Conservation (phyloP, 257 asterid species). For the Leonotis leonurus region DNA sequence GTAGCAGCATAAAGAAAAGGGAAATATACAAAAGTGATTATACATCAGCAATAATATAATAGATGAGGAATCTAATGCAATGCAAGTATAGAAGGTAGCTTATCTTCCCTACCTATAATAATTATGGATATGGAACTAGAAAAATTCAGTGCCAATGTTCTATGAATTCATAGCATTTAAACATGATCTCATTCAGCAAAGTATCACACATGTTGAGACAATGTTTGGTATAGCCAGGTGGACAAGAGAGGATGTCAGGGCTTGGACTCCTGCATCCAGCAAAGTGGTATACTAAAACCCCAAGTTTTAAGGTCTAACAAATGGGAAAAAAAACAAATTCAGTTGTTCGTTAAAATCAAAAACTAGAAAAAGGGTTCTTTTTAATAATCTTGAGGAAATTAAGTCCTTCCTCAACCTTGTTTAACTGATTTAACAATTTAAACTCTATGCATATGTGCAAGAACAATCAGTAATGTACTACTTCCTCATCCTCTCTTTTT, state of each 20-base stretch:
- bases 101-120: not conserved
- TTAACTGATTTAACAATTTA: not conserved
- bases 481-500: not conserved
- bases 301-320: not conserved
- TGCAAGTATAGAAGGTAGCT: not conserved
- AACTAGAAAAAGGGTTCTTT: not conserved
- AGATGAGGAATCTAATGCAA: not conserved
- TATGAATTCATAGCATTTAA: not conserved
- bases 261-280: not conserved
- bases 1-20: too few species aligned
- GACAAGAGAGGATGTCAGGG: not conserved
- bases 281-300: not conserved
- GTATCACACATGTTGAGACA: not conserved
- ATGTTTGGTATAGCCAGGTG: not conserved
- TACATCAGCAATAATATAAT: too few species aligned
- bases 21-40: not conserved
- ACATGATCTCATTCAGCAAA: not conserved
- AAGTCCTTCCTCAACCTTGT: not conserved
- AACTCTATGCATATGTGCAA: not conserved
- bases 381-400: not conserved
- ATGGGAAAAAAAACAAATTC: not conserved
- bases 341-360: not conserved
- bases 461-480: not conserved
- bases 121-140: not conserved
- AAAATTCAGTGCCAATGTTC: not conserved